Conservation (phyloP, 306 rosid species). For the Malus fusca region DNA sequence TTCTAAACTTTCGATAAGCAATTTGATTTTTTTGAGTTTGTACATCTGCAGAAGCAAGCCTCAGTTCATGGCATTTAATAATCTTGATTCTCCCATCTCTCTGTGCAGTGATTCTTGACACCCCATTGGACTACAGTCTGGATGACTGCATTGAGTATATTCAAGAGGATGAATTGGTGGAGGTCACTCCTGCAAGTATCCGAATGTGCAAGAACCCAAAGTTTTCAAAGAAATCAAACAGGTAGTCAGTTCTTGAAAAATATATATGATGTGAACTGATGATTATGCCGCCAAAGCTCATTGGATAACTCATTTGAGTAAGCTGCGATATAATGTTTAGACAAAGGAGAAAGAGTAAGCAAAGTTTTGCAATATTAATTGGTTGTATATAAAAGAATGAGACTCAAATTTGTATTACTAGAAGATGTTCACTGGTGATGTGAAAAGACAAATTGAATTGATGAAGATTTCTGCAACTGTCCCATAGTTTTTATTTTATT, state of each 20-base stretch:
- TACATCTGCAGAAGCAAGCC: constrained; percentile 5
- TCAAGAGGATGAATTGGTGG: constrained; percentile 94
- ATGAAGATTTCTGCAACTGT: not conserved
- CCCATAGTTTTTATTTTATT: not conserved
- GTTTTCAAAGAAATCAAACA: not conserved
- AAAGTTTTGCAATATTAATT: constrained; percentile 28
- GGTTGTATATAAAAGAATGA: constrained; percentile 21
- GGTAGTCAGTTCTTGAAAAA: not conserved
- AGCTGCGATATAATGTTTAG: constrained; percentile 3
- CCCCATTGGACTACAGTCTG: constrained; percentile 85
- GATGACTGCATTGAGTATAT: constrained; percentile 98
- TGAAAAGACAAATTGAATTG: not conserved
- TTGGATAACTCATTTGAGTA: constrained; percentile 1
- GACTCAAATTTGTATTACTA: constrained; percentile 15
- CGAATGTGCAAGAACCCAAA: constrained; percentile 91
- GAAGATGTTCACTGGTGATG: constrained; percentile 8
- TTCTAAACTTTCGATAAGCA: not conserved
- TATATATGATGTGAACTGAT: constrained; percentile 19
- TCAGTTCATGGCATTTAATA: not conserved
- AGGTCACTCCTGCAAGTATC: constrained; percentile 72
- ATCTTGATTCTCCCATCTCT: not conserved
- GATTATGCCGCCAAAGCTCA: not conserved
- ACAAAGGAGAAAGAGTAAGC: constrained; percentile 8
- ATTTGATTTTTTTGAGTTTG: not conserved
- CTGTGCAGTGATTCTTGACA: constrained; percentile 77